Percentiles rank a stretch among this genome's conserved stretches.
These are phyloP conservation scores for Leavenworthia alabamica DNA, from an alignment of 345 rosid species.

Conservation along the genomic window DNA sequence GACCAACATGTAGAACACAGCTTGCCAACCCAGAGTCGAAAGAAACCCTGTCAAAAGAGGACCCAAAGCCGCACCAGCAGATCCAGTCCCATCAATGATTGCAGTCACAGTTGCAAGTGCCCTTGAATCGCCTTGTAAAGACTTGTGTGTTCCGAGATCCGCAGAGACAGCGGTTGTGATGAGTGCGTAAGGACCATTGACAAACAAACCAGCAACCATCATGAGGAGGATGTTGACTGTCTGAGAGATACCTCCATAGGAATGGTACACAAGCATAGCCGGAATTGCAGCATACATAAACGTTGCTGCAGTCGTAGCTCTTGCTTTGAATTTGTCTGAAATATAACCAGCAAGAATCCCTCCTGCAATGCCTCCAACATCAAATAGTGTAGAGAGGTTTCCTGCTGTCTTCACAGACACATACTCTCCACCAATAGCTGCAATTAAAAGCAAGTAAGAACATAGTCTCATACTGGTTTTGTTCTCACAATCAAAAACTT, in stretches of 20 bases:
- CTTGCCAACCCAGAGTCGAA: conserved; percentile 67
- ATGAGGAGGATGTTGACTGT: conserved; percentile 60
- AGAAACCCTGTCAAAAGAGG: conserved; percentile 89
- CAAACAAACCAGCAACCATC: conserved; percentile 80
- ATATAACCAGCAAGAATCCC: conserved; percentile 78
- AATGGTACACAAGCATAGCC: conserved; percentile 63
- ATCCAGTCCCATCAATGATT: conserved; percentile 89
- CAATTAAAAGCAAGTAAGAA: conserved; percentile 19
- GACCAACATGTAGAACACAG: conserved; percentile 68
- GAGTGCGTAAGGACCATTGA: conserved; percentile 90
- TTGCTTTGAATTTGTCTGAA: conserved; percentile 74
- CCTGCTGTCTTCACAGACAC: conserved; percentile 92
- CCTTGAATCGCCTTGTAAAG: conserved; percentile 78
- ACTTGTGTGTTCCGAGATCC: conserved; percentile 89
- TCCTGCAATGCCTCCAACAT: conserved; percentile 85
- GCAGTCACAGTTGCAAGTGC: conserved; percentile 95
- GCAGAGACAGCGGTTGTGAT: conserved; percentile 97
- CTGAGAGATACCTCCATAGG: conserved; percentile 60
- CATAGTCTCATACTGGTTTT: background rate
- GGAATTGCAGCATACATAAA: conserved; percentile 90
- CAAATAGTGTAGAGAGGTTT: conserved; percentile 84
- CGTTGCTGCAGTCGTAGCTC: conserved; percentile 78
- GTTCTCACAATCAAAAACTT: conserved; percentile 4
- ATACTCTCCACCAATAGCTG: conserved; percentile 87
- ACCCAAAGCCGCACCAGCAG: conserved; percentile 89